These are phyloP conservation scores for Gelatoporia subvermispora DNA, from an alignment of 768 basidiomycete genomes.

Conservation along the genomic window DNA sequence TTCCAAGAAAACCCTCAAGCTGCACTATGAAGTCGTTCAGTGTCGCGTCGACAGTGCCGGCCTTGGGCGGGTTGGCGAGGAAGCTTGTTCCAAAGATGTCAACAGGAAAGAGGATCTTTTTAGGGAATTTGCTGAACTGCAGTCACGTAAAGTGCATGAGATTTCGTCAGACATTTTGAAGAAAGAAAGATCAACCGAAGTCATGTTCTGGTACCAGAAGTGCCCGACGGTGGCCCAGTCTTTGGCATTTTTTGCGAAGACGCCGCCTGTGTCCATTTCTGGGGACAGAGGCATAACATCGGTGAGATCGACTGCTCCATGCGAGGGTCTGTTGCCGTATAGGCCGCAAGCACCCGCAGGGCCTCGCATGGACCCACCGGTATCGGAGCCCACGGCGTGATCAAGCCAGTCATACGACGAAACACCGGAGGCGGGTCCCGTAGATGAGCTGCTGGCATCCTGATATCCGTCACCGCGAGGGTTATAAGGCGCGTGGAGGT, in stretches of 20 bases:
- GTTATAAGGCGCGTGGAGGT: conserved; percentile 27
- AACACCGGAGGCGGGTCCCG: conserved; percentile 21
- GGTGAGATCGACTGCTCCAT: conserved; percentile 22
- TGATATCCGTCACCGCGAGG: conserved; percentile 29
- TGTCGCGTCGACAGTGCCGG: conserved; percentile 14
- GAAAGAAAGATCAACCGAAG: conserved; percentile 2
- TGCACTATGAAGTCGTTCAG: conserved; percentile 23
- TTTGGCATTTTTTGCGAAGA: conserved; percentile 25
- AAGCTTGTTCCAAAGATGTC: conserved; percentile 22
- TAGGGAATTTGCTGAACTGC: conserved; percentile 23
- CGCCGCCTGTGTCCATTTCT: conserved; percentile 23
- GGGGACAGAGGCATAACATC: conserved; percentile 27
- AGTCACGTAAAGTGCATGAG: neutral
- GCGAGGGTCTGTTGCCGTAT: conserved; percentile 25
- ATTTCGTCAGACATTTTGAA: neutral
- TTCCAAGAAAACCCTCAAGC: conserved; percentile 24
- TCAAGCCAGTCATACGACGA: conserved; percentile 26
- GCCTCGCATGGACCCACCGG: conserved; percentile 27
- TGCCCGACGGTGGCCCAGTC: conserved; percentile 20
- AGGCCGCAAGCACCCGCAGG: conserved; percentile 26
- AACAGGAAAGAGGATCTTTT: conserved; percentile 22
- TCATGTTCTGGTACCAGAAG: conserved; percentile 27
- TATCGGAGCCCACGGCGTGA: conserved; percentile 26
- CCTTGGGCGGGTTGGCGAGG: conserved; percentile 15
- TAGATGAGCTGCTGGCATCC: conserved; percentile 26